Percentiles rank a stretch among this genome's conserved stretches.
Conservation (phyloP, 345 rosid genomes). For the Salix exigua region DNA sequence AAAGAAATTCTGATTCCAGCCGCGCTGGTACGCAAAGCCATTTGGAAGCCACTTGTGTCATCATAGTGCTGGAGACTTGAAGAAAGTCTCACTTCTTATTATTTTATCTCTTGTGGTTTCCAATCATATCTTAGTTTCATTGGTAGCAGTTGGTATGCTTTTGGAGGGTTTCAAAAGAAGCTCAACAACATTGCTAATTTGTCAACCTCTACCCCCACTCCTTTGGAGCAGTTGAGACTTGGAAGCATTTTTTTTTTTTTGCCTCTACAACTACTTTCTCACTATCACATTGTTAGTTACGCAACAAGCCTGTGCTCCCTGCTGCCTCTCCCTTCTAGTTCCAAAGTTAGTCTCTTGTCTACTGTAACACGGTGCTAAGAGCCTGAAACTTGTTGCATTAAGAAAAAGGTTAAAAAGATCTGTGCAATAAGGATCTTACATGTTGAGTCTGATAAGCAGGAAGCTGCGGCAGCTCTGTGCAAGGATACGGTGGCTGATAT, state of each 20-base stretch:
- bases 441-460: conserved; percentile 46
- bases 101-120: conserved; percentile 9
- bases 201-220: conserved; percentile 39
- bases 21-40: conserved; percentile 15
- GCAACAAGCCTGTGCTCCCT: conserved; percentile 7
- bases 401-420: conserved; percentile 11
- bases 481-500: conserved; percentile 55
- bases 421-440: conserved; percentile 20
- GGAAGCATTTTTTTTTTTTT: conserved; percentile 7
- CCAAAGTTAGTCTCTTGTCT: not conserved
- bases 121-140: conserved; percentile 10
- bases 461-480: conserved; percentile 48
- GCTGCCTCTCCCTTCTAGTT: not conserved
- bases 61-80: conserved; percentile 23
- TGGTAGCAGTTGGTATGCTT: conserved; percentile 45
- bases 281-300: conserved; percentile 10
- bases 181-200: conserved; percentile 40
- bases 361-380: conserved; percentile 1
- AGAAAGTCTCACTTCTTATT: conserved; percentile 24
- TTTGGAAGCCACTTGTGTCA: not conserved
- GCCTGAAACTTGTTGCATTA: conserved; percentile 5
- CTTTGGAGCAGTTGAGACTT: conserved; percentile 41
- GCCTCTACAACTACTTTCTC: conserved; percentile 29
- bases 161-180: conserved; percentile 46
- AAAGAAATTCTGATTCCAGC: conserved; percentile 19